A percentile compares a stretch with the other conserved stretches of the same genome.
Conservation (phyloP, 805 yeast species). For the Candida coleopterorum region DNA sequence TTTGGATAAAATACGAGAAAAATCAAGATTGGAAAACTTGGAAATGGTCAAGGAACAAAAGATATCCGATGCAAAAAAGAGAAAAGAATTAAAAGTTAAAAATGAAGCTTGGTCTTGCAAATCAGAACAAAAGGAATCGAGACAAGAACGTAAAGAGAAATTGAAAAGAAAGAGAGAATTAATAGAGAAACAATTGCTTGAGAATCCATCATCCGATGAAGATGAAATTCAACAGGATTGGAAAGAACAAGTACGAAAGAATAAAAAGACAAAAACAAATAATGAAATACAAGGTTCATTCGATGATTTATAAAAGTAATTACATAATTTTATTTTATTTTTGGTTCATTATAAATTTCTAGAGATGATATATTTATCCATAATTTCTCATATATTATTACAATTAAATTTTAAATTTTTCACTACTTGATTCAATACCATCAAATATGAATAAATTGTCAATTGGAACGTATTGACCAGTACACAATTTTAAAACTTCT, state of each 20-base stretch:
- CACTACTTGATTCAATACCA: slow-evolving; percentile 55
- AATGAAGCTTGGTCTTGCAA: slow-evolving; percentile 83
- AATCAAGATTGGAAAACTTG: slow-evolving; percentile 52
- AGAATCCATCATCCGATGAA: slow-evolving; percentile 41
- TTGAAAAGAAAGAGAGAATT: slow-evolving; percentile 63
- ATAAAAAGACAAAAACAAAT: slow-evolving; percentile 51
- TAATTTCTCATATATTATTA: no score
- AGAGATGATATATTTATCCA: background rate
- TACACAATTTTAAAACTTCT: slow-evolving; percentile 70
- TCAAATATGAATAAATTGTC: slow-evolving; percentile 69
- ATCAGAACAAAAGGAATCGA: slow-evolving; percentile 54
- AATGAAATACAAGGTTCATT: slow-evolving; percentile 52
- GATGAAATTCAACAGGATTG: slow-evolving; percentile 66
- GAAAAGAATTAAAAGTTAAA: slow-evolving; percentile 43
- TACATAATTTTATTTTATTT: no score
- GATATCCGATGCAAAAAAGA: slow-evolving; percentile 35
- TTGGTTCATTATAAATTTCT: no score
- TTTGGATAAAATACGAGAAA: slow-evolving; percentile 60
- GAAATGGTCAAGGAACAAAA: slow-evolving; percentile 39
- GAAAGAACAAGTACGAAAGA: slow-evolving; percentile 73
- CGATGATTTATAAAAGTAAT: slow-evolving; percentile 39
- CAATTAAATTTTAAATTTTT: slow-evolving; percentile 27
- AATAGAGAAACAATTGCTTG: slow-evolving; percentile 48
- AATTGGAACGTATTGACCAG: slow-evolving; percentile 77
- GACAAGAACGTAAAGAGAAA: slow-evolving; percentile 61